Evolutionary conservation across 306 rosid species (phyloP).

Genomic region (Dalbergia cultrata): DNA sequence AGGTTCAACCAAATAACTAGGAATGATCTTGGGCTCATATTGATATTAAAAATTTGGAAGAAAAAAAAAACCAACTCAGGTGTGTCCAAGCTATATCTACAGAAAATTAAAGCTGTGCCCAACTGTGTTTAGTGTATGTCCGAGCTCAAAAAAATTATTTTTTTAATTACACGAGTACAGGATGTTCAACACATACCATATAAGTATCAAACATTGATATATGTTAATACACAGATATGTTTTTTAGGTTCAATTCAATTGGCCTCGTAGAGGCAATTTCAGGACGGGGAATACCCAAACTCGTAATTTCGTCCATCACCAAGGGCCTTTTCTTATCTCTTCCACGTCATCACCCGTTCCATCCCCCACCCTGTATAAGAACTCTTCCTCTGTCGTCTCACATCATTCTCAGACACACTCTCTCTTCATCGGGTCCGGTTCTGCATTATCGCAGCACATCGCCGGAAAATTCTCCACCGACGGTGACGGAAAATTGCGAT

Average conservation of each 20-base stretch:
- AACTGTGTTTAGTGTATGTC: no score
- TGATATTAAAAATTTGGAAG: no score
- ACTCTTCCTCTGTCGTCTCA: neutral
- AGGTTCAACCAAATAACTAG: no score
- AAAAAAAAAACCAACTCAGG: no score
- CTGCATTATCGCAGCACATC: neutral
- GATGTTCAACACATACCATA: no score
- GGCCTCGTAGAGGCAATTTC: neutral
- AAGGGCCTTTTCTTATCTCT: neutral
- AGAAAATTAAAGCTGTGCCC: no score
- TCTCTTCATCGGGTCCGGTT: neutral
- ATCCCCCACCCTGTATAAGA: conserved; percentile 18
- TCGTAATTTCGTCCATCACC: conserved; percentile 3
- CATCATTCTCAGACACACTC: neutral
- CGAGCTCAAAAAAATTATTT: no score
- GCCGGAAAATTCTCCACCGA: neutral
- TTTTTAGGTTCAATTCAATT: neutral
- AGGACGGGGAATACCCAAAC: neutral
- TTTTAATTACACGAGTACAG: no score
- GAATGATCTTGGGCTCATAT: no score
- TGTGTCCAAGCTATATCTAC: no score
- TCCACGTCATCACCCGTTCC: conserved; percentile 37
- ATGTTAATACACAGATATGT: no score
- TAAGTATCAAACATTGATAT: no score
- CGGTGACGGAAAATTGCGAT: conserved; percentile 54